Base-by-base conservation (phyloP, 305 asterid genomes). In the Withania somnifera region DNA sequence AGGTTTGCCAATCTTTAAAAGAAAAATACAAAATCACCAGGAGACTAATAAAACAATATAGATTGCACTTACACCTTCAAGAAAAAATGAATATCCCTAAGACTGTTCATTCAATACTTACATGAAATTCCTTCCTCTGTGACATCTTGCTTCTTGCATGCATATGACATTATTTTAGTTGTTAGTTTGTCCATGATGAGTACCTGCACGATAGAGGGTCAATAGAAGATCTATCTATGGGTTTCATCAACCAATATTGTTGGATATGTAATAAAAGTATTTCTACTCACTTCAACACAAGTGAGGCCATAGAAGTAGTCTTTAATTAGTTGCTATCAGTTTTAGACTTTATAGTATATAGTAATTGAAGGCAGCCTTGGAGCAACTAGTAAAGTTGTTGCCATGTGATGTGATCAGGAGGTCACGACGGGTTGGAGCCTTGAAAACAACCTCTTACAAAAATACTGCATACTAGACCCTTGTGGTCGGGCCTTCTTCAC, bases 81-180 rank as follows among this genome's bases (percentile, higher is more conserved):
- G n/a, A n/a, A n/a, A n/a, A n/a, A n/a, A n/a, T n/a, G n/a, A n/a
- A 60, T 79, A 60, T 83, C 87, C 71, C 82, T 69, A 89, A 84
- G 89, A 88, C 86, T 86, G 90, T 93, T 91, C 89, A 87, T 91
- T 88, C 85, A 93, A 88, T 84, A 89, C 98, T 95, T 95, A 97
- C 99, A 95, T 91, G 99, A 95, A 87, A 97, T 96, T 89, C 98
- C 99, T 92, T 97, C 99, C 76, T 97, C 99, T 14, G 98, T 93
- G 84, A 93, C 92, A 89, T 97, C 98, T 47, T 97, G 97, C 99
- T 95, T 95, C 95, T 95, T 97, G 95, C 98, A 97, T 13, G 99
- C 88, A 67, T 86, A 89, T 36, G 99, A 97, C 98, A 97, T 92
- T 88, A 97, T 86, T 90, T 95, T 97, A 85, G 92, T 91, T n/a